Percentiles rank a stretch among this genome's conserved stretches.
Evolutionary conservation across 2,329 filamentous ascomycete genomes (phyloP).

Genomic region (Harringtonia aguacate): DNA sequence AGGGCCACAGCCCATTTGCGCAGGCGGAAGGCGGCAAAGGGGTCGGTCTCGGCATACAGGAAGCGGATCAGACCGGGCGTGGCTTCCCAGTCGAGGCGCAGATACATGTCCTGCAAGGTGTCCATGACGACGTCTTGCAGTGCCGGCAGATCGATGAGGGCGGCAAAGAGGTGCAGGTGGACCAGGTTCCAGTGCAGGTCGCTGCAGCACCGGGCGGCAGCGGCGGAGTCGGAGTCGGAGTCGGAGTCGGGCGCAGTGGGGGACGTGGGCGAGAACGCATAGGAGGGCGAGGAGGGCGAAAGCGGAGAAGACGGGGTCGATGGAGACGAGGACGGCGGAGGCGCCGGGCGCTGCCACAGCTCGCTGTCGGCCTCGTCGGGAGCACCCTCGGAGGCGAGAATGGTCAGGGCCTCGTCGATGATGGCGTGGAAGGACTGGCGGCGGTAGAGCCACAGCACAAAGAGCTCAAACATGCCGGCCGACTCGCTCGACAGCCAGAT

Average conservation of each 20-base stretch:
- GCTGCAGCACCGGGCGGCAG: constrained; percentile 16
- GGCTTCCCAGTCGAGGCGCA: constrained; percentile 48
- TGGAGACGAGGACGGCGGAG: not conserved
- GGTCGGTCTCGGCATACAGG: constrained; percentile 43
- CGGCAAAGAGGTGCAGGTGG: constrained; percentile 46
- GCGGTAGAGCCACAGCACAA: constrained; percentile 41
- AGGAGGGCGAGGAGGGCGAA: not conserved
- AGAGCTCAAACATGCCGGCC: constrained; percentile 41
- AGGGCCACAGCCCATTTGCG: constrained; percentile 51
- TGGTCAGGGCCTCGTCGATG: constrained; percentile 28
- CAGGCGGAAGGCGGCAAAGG: constrained; percentile 36
- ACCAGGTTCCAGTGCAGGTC: constrained; percentile 45
- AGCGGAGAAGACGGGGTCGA: not conserved
- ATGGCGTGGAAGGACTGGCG: constrained; percentile 28
- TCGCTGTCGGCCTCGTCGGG: not conserved
- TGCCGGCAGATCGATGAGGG: constrained; percentile 34
- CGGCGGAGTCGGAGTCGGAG: constrained; percentile 2
- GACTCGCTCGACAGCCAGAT: constrained; percentile 34
- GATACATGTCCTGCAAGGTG: constrained; percentile 47
- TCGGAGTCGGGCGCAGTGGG: not conserved
- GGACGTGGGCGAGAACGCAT: too few species aligned
- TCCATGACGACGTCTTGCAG: constrained; percentile 49
- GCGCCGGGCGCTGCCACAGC: not conserved
- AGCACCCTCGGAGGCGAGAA: constrained; percentile 11
- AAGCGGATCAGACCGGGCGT: constrained; percentile 38